A percentile compares a stretch with the other conserved stretches of the same genome.
Evolutionary conservation across 495 filamentous ascomycete genomes (phyloP).

Genomic region (Tuber melanosporum): DNA sequence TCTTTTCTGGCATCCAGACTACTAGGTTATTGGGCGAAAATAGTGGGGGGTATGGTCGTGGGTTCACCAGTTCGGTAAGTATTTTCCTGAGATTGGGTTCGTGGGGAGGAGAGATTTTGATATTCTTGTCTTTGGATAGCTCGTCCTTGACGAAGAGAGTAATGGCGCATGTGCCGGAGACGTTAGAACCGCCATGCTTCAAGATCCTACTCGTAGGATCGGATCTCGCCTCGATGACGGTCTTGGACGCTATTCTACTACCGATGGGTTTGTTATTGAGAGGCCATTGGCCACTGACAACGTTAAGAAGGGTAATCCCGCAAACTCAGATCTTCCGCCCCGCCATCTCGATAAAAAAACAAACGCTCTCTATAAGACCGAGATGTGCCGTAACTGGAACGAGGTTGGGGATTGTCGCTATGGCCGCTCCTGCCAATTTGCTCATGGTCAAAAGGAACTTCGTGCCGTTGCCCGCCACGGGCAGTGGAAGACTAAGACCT

Average conservation of each 20-base stretch:
- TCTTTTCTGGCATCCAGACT: neutral
- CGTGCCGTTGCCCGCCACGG: slow-evolving; percentile 37
- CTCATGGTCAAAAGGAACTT: slow-evolving; percentile 37
- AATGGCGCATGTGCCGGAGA: neutral
- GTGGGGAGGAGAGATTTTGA: neutral
- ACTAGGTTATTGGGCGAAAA: neutral
- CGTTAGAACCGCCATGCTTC: neutral
- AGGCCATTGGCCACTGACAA: neutral
- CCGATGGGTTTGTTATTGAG: neutral
- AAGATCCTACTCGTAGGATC: neutral
- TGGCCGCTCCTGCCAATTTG: slow-evolving; percentile 39
- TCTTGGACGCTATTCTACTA: neutral
- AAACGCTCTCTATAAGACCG: slow-evolving; percentile 41
- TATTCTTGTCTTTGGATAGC: neutral
- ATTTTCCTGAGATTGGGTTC: neutral
- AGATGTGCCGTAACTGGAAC: slow-evolving; percentile 40
- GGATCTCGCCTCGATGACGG: neutral
- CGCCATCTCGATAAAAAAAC: slow-evolving; percentile 38
- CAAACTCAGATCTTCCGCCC: slow-evolving; percentile 21
- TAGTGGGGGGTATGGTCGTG: neutral
- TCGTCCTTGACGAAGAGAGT: neutral
- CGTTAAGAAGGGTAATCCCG: neutral
- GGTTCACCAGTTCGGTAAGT: neutral
- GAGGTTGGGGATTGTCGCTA: slow-evolving; percentile 40
- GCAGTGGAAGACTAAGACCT: slow-evolving; percentile 42